phyloP scores from a whole-genome alignment of 331 rosid species.

The Quercus phellos region DNA sequence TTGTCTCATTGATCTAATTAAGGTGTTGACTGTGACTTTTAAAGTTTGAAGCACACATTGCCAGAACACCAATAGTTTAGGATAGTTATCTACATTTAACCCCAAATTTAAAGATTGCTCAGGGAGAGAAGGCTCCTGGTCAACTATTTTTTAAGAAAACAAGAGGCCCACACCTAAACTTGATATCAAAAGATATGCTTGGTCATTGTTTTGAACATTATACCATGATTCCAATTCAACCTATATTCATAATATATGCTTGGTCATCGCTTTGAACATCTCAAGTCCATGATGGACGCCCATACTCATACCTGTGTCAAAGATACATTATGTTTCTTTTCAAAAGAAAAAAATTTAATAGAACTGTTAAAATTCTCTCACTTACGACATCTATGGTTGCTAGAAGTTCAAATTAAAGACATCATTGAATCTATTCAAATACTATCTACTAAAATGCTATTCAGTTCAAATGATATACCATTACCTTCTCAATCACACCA shows the following conservation, averaged over 20 bases:
- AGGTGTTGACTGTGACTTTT: too few relatives aligned
- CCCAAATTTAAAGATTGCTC: background rate
- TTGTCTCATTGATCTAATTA: too few relatives aligned
- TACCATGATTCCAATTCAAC: too few relatives aligned
- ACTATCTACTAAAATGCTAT: background rate
- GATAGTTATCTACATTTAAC: too few relatives aligned
- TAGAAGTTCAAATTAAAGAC: background rate
- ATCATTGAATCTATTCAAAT: background rate
- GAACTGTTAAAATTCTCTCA: background rate
- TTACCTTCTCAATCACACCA: constrained; percentile 94
- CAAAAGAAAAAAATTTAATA: background rate
- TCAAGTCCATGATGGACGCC: background rate
- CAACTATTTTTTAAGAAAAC: background rate
- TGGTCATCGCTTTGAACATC: too few relatives aligned
- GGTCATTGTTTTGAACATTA: too few relatives aligned
- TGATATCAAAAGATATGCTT: background rate
- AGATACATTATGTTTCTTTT: background rate
- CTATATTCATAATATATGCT: too few relatives aligned
- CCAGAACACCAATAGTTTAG: too few relatives aligned
- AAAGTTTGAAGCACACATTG: too few relatives aligned
- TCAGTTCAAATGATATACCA: background rate
- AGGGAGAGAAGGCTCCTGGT: background rate
- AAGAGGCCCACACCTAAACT: background rate
- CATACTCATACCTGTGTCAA: background rate
- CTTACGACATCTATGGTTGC: background rate